Conservation (phyloP, 495 filamentous ascomycete species). For the Clohesyomyces aquaticus region DNA sequence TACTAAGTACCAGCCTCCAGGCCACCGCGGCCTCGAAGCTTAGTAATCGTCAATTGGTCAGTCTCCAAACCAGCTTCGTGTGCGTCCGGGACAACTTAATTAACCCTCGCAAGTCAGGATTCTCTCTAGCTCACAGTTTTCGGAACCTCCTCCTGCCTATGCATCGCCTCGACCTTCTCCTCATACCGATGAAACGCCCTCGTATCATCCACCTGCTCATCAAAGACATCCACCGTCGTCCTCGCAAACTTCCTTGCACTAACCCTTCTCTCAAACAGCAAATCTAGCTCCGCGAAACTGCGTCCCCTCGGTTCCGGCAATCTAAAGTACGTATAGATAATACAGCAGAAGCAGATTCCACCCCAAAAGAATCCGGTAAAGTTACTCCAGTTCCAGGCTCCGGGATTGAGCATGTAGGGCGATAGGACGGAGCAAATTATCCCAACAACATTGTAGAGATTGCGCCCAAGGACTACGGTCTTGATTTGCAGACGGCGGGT, state of each 20-base stretch:
- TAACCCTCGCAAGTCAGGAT: too few relatives aligned
- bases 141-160: slow-evolving; percentile 4
- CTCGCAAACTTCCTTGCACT: slow-evolving; percentile 46
- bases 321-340: slow-evolving; percentile 48
- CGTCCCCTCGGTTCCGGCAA: slow-evolving; percentile 46
- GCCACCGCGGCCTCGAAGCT: too few relatives aligned
- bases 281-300: slow-evolving; percentile 46
- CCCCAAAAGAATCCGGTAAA: slow-evolving; percentile 62
- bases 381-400: slow-evolving; percentile 59
- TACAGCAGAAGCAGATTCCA: slow-evolving; percentile 53
- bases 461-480: slow-evolving; percentile 61
- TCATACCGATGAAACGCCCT: slow-evolving; percentile 31
- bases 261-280: slow-evolving; percentile 46
- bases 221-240: slow-evolving; percentile 46
- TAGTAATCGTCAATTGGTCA: too few relatives aligned
- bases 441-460: slow-evolving; percentile 57
- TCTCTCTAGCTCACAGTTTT: too few relatives aligned
- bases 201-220: slow-evolving; percentile 37
- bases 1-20: too few relatives aligned
- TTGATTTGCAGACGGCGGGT: slow-evolving; percentile 58
- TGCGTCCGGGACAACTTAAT: too few relatives aligned
- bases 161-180: slow-evolving; percentile 28
- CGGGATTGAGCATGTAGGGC: slow-evolving; percentile 56
- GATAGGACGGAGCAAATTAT: slow-evolving; percentile 51
- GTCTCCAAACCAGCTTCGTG: too few relatives aligned